These are phyloP conservation scores for Kondoa subrosea DNA, from an alignment of 768 basidiomycete species.

Conservation along the genomic window DNA sequence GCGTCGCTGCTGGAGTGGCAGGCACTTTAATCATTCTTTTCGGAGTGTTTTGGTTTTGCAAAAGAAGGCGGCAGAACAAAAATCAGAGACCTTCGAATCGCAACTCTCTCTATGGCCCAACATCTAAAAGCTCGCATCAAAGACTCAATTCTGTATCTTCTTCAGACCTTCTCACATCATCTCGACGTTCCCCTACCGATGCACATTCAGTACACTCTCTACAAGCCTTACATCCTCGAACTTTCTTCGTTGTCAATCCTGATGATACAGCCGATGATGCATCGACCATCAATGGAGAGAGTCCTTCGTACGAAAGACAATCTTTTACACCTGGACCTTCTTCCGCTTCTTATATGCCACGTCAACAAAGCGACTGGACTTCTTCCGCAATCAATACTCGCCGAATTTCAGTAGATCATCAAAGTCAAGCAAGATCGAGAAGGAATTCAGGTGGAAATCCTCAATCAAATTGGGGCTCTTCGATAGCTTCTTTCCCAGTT, in stretches of 20 bases:
- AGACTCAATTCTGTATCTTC: neutral
- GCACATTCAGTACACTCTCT: slow-evolving; percentile 1
- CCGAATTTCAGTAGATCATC: neutral
- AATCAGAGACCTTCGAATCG: neutral
- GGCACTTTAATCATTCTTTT: neutral
- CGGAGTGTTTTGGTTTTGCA: neutral
- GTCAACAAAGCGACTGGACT: neutral
- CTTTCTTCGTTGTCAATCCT: slow-evolving; percentile 6
- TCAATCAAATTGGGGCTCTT: neutral
- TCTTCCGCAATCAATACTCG: neutral
- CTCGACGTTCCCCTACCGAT: neutral
- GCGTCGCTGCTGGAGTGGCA: neutral
- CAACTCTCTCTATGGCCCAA: neutral
- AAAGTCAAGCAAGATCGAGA: neutral
- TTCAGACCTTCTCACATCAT: neutral
- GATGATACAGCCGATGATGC: neutral
- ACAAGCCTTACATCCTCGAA: neutral
- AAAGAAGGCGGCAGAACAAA: neutral
- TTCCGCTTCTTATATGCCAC: neutral
- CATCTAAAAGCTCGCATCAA: neutral
- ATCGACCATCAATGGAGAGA: neutral
- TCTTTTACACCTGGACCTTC: neutral
- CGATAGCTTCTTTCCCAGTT: neutral
- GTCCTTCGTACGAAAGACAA: neutral
- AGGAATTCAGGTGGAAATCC: neutral